Percentiles rank a stretch among this genome's conserved stretches.
Conservation (phyloP, 768 basidiomycete genomes). For the Phaffia tasmanica region DNA sequence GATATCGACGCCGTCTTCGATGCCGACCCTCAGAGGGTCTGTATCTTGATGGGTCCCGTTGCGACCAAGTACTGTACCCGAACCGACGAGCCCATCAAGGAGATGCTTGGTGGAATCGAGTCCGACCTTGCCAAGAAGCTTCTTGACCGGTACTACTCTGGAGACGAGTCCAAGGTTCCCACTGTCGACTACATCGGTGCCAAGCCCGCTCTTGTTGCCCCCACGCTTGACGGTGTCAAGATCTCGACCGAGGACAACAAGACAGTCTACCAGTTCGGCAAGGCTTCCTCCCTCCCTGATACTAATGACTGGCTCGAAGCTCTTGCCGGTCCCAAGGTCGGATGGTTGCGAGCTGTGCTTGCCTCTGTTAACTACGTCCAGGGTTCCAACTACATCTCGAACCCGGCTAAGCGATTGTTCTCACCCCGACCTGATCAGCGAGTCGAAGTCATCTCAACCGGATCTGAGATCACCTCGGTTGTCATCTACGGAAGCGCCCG, state of each 20-base stretch:
- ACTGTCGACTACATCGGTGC: constrained; percentile 71
- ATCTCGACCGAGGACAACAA: constrained; percentile 43
- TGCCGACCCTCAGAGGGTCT: constrained; percentile 95
- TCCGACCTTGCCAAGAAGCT: constrained; percentile 63
- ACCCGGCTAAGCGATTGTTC: constrained; percentile 77
- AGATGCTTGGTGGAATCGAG: constrained; percentile 81
- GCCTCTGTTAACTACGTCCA: constrained; percentile 74
- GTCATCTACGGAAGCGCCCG: constrained; percentile 66
- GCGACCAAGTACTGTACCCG: constrained; percentile 74
- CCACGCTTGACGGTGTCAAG: constrained; percentile 39
- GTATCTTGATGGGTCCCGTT: constrained; percentile 93
- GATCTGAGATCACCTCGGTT: constrained; percentile 48
- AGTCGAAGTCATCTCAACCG: constrained; percentile 49
- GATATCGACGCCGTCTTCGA: constrained; percentile 98
- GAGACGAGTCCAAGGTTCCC: constrained; percentile 65
- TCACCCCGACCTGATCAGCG: constrained; percentile 69
- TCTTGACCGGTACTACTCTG: constrained; percentile 62
- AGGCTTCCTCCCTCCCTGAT: constrained; percentile 44
- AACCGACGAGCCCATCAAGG: constrained; percentile 89
- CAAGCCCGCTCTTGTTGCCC: constrained; percentile 40
- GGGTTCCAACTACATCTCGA: constrained; percentile 71
- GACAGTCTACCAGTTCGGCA: constrained; percentile 41
- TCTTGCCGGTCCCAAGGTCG: constrained; percentile 67
- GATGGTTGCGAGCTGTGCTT: constrained; percentile 77
- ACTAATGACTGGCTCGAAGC: constrained; percentile 66